A percentile compares a stretch with the other conserved stretches of the same genome.
These are phyloP conservation scores for Geotrichum klebahnii DNA, from an alignment of 1,139 yeast genomes.

Conservation along the genomic window DNA sequence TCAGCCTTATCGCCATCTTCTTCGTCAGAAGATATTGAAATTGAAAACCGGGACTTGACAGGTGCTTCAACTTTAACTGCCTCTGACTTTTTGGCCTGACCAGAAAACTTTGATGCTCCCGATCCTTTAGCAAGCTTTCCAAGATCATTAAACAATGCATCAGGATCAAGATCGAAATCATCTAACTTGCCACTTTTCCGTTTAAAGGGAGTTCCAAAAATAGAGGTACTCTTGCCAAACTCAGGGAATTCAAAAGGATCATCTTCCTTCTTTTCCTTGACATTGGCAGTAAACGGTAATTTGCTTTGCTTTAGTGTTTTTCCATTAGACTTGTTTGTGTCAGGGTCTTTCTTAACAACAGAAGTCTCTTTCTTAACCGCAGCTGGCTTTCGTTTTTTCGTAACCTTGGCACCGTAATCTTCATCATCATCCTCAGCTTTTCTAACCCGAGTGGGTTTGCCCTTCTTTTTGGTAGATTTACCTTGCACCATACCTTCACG, in stretches of 20 bases:
- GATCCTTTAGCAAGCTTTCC: conserved; percentile 6
- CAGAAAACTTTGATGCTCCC: not conserved
- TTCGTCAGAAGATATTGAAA: conserved; percentile 19
- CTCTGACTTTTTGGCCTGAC: not conserved
- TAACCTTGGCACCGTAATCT: conserved; percentile 24
- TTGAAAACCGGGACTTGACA: conserved; percentile 15
- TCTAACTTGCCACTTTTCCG: conserved; percentile 25
- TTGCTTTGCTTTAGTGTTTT: conserved; percentile 12
- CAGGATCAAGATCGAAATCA: conserved; percentile 33
- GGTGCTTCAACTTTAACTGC: conserved; percentile 7
- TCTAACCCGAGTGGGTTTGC: conserved; percentile 17
- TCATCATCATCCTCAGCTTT: conserved; percentile 27
- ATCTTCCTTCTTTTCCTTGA: conserved; percentile 11
- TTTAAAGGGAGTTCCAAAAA: conserved; percentile 34
- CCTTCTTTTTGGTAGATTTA: conserved; percentile 25
- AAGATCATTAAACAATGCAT: conserved; percentile 33
- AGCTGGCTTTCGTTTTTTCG: conserved; percentile 22
- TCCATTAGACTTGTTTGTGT: conserved; percentile 6
- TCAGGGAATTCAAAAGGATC: conserved; percentile 8
- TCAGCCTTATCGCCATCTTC: conserved; percentile 13
- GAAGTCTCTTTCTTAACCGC: conserved; percentile 22
- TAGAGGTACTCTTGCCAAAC: conserved; percentile 23
- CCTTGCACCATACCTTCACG: conserved; percentile 32
- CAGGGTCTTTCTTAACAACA: conserved; percentile 6
- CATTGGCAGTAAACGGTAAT: not conserved